A percentile compares a stretch with the other conserved stretches of the same genome.
Conservation (phyloP, 1,284 basidiomycete species). For the Albatrellus sp. region DNA sequence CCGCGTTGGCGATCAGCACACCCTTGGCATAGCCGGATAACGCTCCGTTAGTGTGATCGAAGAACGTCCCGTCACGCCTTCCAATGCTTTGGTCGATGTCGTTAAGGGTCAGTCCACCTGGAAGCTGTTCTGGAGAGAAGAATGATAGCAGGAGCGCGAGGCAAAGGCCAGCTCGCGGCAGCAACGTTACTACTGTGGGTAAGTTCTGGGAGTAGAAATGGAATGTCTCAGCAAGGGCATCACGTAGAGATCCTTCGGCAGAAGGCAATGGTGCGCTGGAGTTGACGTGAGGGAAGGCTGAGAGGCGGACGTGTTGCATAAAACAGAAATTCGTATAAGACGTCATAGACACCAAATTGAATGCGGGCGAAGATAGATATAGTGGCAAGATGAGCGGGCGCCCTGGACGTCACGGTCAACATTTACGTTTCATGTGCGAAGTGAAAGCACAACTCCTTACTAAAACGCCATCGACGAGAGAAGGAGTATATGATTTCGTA, state of each 20-base stretch:
- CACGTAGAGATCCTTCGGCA: constrained; percentile 41
- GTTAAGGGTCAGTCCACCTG: constrained; percentile 32
- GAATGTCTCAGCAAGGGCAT: constrained; percentile 66
- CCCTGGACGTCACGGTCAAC: constrained; percentile 29
- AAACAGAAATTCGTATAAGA: constrained; percentile 79
- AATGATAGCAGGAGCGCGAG: constrained; percentile 61
- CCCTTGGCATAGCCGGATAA: constrained; percentile 64
- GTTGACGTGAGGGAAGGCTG: constrained; percentile 41
- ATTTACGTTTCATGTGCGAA: too few species aligned
- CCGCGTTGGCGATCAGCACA: constrained; percentile 63
- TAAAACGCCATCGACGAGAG: constrained; percentile 67
- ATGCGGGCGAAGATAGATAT: constrained; percentile 69
- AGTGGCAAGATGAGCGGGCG: constrained; percentile 72
- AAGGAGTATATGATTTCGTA: constrained; percentile 78
- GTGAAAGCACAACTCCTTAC: constrained; percentile 35
- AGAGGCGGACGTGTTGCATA: constrained; percentile 61
- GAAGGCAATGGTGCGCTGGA: constrained; percentile 39
- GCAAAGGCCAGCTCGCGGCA: constrained; percentile 69
- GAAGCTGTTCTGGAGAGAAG: constrained; percentile 28
- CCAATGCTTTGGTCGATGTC: constrained; percentile 29
- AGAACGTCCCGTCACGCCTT: constrained; percentile 60
- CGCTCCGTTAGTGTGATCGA: constrained; percentile 45
- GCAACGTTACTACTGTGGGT: constrained; percentile 60
- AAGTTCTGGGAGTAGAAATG: constrained; percentile 72
- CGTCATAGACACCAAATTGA: constrained; percentile 58